phyloP scores from a whole-genome alignment of 2,329 filamentous ascomycete species.

The Epichloe amarillans region DNA sequence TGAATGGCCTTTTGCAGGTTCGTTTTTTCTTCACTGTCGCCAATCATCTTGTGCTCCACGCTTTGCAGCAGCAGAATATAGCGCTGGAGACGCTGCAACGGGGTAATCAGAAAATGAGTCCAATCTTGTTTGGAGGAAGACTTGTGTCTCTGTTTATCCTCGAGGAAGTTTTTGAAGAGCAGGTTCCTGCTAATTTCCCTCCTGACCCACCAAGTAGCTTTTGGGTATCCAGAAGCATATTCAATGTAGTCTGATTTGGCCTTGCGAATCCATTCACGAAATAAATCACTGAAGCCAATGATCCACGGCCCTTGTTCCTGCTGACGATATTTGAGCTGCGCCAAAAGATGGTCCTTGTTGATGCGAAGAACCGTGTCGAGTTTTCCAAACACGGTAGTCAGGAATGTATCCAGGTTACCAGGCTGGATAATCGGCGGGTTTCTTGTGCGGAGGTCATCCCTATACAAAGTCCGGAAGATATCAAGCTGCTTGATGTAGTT shows the following conservation, averaged over 20 bases:
- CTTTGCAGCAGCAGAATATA: conserved; percentile 75
- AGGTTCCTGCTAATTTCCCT: conserved; percentile 76
- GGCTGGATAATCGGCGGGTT: conserved; percentile 72
- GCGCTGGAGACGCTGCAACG: conserved; percentile 82
- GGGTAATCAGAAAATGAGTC: conserved; percentile 88
- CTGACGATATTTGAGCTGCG: conserved; percentile 92
- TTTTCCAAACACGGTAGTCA: conserved; percentile 79
- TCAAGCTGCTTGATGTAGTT: conserved; percentile 80
- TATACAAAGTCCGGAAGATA: conserved; percentile 72
- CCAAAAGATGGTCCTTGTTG: conserved; percentile 84
- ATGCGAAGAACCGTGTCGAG: conserved; percentile 77
- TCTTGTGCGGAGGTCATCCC: conserved; percentile 60
- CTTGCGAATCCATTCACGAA: conserved; percentile 96
- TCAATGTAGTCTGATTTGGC: conserved; percentile 80
- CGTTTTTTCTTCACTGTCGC: conserved; percentile 78
- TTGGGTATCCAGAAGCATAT: conserved; percentile 78
- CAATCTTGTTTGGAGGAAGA: conserved; percentile 74
- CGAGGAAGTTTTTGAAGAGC: conserved; percentile 74
- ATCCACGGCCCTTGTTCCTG: conserved; percentile 95
- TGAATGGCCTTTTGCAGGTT: conserved; percentile 76
- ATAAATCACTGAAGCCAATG: conserved; percentile 87
- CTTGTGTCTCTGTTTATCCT: conserved; percentile 65
- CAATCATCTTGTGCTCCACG: conserved; percentile 69
- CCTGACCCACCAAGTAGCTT: conserved; percentile 69
- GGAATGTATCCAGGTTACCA: conserved; percentile 65